phyloP scores from a whole-genome alignment of 768 basidiomycete genomes.

The Pholiota molesta region DNA sequence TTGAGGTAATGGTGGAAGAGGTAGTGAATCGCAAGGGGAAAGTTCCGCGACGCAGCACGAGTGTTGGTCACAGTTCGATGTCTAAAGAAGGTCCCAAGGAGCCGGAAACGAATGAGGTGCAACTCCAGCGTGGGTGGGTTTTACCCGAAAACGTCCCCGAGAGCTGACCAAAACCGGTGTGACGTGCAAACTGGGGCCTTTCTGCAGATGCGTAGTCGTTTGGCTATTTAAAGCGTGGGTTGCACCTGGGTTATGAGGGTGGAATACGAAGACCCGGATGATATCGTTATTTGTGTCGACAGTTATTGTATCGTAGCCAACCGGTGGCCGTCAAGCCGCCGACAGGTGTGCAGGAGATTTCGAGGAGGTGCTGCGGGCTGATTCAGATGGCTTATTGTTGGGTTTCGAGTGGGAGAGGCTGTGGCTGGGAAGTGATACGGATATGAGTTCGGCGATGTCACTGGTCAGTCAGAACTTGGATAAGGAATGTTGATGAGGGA shows the following conservation, averaged over 20 bases:
- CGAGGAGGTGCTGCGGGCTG: neutral
- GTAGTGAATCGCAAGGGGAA: neutral
- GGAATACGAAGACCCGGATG: conserved; percentile 1
- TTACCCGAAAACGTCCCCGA: conserved; percentile 9
- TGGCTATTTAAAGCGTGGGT: conserved; percentile 20
- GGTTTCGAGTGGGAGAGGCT: neutral
- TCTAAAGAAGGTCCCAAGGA: conserved; percentile 4
- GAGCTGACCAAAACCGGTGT: conserved; percentile 3
- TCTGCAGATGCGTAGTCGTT: conserved; percentile 8
- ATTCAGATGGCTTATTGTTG: neutral
- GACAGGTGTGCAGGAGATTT: neutral
- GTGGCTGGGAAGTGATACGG: neutral
- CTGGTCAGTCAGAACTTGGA: too few species aligned
- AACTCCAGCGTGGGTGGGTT: conserved; percentile 9
- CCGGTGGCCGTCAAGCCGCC: neutral
- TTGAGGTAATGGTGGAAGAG: neutral
- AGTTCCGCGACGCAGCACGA: neutral
- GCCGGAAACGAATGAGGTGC: neutral
- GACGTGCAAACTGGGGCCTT: conserved; percentile 5
- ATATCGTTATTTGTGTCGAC: neutral
- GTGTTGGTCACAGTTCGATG: conserved; percentile 6
- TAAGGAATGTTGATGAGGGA: neutral
- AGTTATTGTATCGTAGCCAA: neutral
- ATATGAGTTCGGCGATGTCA: neutral
- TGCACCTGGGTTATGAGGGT: neutral